A percentile compares a stretch with the other conserved stretches of the same genome.
These are phyloP conservation scores for Byssoonygena ceratinophila DNA, from an alignment of 2,329 filamentous ascomycete species.

Conservation along the genomic window DNA sequence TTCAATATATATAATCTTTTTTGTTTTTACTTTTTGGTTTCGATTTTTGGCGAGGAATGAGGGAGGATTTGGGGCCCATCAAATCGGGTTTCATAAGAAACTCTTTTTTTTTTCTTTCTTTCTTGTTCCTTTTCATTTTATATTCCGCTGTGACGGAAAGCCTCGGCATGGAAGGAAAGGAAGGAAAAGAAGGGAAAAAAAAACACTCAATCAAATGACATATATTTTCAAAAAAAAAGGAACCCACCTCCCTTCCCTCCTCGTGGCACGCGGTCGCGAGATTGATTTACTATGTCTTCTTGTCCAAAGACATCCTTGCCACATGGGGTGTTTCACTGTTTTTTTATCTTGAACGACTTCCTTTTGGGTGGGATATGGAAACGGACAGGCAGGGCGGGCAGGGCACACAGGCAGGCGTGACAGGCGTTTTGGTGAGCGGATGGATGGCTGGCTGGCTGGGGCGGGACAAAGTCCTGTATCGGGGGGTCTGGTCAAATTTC, in stretches of 20 bases:
- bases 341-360: neutral
- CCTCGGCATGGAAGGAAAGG: neutral
- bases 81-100: neutral
- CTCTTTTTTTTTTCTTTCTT: neutral
- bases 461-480: neutral
- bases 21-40: neutral
- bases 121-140: too few species aligned
- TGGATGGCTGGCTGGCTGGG: neutral
- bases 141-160: constrained; percentile 7
- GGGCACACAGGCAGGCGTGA: neutral
- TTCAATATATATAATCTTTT: neutral
- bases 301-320: neutral
- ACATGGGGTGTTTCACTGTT: constrained; percentile 4
- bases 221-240: too few species aligned
- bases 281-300: too few species aligned
- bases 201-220: too few species aligned
- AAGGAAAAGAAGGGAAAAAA: too few species aligned
- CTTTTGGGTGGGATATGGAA: constrained; percentile 2
- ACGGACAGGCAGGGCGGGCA: neutral
- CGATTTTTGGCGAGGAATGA: neutral
- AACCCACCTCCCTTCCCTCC: neutral
- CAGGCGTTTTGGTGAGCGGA: too few species aligned
- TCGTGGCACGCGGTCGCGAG: constrained; percentile 7
- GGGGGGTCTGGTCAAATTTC: neutral
- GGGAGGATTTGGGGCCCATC: too few species aligned